phyloP scores from a whole-genome alignment of 352 stramenopile genomes.

The Pythium dissotocum region DNA sequence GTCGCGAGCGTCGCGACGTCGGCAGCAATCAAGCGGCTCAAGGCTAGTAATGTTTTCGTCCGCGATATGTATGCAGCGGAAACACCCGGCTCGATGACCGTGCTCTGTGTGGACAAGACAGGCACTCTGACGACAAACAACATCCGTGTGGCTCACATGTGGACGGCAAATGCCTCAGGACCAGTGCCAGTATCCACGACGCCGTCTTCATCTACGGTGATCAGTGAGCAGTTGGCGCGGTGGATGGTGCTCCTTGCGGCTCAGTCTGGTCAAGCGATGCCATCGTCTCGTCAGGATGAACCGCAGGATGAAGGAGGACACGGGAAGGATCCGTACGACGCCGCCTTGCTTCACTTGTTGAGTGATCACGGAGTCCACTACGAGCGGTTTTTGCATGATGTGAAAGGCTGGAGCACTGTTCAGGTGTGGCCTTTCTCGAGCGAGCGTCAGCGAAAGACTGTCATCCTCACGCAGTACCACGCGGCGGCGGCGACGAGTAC shows the following conservation, averaged over 20 bases:
- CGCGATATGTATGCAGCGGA: slow-evolving; percentile 94
- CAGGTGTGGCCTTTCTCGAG: slow-evolving; percentile 84
- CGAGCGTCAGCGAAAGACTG: slow-evolving; percentile 92
- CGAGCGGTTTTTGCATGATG: slow-evolving; percentile 16
- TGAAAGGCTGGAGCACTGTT: slow-evolving; percentile 16
- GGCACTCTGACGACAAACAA: slow-evolving; percentile 94
- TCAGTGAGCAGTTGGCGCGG: slow-evolving; percentile 18
- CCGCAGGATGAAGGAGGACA: neutral
- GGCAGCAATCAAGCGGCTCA: slow-evolving; percentile 93
- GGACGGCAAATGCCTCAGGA: slow-evolving; percentile 31
- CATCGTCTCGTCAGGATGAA: neutral
- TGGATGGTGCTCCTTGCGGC: neutral
- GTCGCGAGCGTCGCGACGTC: slow-evolving; percentile 86
- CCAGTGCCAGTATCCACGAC: neutral
- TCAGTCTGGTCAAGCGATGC: neutral
- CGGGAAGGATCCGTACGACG: neutral
- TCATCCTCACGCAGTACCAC: slow-evolving; percentile 43
- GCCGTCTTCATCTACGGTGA: neutral
- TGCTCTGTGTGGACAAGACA: slow-evolving; percentile 95
- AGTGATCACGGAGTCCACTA: slow-evolving; percentile 31
- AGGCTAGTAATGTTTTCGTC: slow-evolving; percentile 94
- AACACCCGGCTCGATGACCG: slow-evolving; percentile 95
- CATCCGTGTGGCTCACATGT: slow-evolving; percentile 84
- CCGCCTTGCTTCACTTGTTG: slow-evolving; percentile 38
- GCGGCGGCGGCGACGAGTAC: slow-evolving; percentile 10